Percentiles rank a stretch among this genome's conserved stretches.
These are phyloP conservation scores for Papiliotrema nemorosa DNA, from an alignment of 1,284 basidiomycete species.

Conservation along the genomic window DNA sequence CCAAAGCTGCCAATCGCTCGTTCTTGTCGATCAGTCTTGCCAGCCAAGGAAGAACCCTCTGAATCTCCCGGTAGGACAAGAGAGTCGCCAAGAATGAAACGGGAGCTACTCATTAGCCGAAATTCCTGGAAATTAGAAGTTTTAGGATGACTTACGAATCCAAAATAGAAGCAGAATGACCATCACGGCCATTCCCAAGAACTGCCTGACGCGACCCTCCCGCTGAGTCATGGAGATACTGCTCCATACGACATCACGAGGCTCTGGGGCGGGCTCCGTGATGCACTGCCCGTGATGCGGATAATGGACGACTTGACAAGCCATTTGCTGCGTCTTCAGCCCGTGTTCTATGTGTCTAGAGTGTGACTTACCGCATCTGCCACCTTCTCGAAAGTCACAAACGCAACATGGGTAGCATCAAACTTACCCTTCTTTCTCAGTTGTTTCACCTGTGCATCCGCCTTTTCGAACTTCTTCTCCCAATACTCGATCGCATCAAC, in stretches of 20 bases:
- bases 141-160: slow-evolving; percentile 51
- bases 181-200: slow-evolving; percentile 67
- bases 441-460: slow-evolving; percentile 64
- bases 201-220: slow-evolving; percentile 61
- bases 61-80: slow-evolving; percentile 86
- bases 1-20: slow-evolving; percentile 73
- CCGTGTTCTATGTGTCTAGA: not conserved
- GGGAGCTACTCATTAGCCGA: slow-evolving; percentile 56
- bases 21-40: slow-evolving; percentile 69
- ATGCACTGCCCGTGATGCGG: slow-evolving; percentile 62
- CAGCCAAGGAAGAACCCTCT: slow-evolving; percentile 82
- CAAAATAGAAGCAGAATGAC: slow-evolving; percentile 73
- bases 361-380: slow-evolving; percentile 68
- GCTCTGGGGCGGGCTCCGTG: slow-evolving; percentile 82
- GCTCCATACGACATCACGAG: slow-evolving; percentile 91
- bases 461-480: slow-evolving; percentile 68
- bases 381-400: slow-evolving; percentile 96
- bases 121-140: not conserved
- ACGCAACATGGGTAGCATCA: slow-evolving; percentile 75
- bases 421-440: slow-evolving; percentile 57
- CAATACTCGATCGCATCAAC: slow-evolving; percentile 84
- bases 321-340: slow-evolving; percentile 68
- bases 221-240: slow-evolving; percentile 69
- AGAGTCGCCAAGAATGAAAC: slow-evolving; percentile 79
- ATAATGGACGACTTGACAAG: slow-evolving; percentile 78